Conservation (phyloP, 768 basidiomycete genomes). For the Paxillus rubicundulus region DNA sequence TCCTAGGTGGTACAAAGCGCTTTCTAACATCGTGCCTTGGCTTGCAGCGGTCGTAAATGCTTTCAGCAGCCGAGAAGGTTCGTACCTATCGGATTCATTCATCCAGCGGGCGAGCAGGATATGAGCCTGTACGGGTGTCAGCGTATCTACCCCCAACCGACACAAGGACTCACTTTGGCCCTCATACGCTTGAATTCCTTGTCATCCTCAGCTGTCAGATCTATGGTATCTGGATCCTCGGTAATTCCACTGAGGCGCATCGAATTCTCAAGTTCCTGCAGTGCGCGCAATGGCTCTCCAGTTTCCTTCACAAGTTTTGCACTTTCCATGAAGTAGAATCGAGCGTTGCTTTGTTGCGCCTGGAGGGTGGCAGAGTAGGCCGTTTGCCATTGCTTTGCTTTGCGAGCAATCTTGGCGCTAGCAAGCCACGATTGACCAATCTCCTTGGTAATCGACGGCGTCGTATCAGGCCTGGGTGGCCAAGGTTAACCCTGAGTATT, state of each 20-base stretch:
- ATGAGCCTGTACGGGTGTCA: slow-evolving; percentile 51
- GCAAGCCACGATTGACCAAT: slow-evolving; percentile 87
- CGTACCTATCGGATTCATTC: slow-evolving; percentile 83
- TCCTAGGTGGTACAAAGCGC: slow-evolving; percentile 81
- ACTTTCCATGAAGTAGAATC: slow-evolving; percentile 84
- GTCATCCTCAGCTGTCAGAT: slow-evolving; percentile 53
- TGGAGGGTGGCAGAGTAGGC: slow-evolving; percentile 96
- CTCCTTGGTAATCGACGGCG: slow-evolving; percentile 46
- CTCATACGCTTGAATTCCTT: slow-evolving; percentile 51
- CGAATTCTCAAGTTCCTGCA: slow-evolving; percentile 81
- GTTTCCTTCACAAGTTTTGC: slow-evolving; percentile 80
- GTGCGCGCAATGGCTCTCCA: slow-evolving; percentile 79
- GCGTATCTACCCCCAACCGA: not conserved
- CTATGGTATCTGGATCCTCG: slow-evolving; percentile 47
- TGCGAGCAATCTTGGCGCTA: slow-evolving; percentile 94
- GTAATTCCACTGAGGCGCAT: slow-evolving; percentile 54
- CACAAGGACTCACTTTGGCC: slow-evolving; percentile 59
- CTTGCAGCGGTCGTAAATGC: slow-evolving; percentile 53
- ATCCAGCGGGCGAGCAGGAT: slow-evolving; percentile 89
- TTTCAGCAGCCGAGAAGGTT: slow-evolving; percentile 56
- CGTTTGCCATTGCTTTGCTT: slow-evolving; percentile 93
- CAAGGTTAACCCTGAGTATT: slow-evolving; percentile 9
- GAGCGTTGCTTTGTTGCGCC: slow-evolving; percentile 68
- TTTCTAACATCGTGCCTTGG: slow-evolving; percentile 67
- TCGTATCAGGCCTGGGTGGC: slow-evolving; percentile 18